phyloP scores from a whole-genome alignment of 768 basidiomycete species.

The Xerocomus brunneocitrinus region DNA sequence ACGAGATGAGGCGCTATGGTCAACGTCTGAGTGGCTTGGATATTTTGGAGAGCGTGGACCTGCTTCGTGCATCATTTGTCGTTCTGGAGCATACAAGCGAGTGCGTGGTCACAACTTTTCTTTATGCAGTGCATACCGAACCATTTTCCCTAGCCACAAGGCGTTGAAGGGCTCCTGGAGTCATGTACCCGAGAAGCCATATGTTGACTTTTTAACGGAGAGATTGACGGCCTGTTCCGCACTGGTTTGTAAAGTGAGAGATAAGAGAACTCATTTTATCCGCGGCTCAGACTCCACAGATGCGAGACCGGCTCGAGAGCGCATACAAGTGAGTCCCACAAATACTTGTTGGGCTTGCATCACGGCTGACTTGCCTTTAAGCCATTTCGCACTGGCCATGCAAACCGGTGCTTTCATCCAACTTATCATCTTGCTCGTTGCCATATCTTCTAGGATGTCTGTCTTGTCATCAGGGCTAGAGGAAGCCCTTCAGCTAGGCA shows the following conservation, averaged over 20 bases:
- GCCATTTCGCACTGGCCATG: constrained; percentile 59
- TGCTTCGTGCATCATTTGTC: constrained; percentile 27
- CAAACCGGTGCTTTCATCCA: constrained; percentile 73
- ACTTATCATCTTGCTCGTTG: constrained; percentile 56
- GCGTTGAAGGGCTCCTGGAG: constrained; percentile 61
- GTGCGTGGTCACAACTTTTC: constrained; percentile 9
- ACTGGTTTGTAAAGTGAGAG: constrained; percentile 47
- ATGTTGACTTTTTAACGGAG: constrained; percentile 32
- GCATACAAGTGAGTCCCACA: constrained; percentile 47
- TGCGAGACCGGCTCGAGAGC: constrained; percentile 39
- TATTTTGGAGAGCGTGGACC: constrained; percentile 19
- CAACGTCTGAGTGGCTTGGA: constrained; percentile 17
- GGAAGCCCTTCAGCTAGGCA: constrained; percentile 32
- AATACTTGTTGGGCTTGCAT: background rate
- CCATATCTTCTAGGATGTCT: constrained; percentile 56
- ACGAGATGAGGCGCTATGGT: constrained; percentile 52
- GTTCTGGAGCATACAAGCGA: constrained; percentile 24
- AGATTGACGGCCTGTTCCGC: constrained; percentile 33
- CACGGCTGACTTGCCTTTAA: constrained; percentile 24
- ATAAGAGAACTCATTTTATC: background rate
- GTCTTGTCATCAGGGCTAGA: constrained; percentile 42
- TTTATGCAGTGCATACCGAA: background rate
- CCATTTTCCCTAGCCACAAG: constrained; percentile 39
- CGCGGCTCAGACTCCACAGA: constrained; percentile 32
- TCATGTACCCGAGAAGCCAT: constrained; percentile 43